Conservation (phyloP, 2,329 filamentous ascomycete genomes). For the Talaromyces pinophilus region DNA sequence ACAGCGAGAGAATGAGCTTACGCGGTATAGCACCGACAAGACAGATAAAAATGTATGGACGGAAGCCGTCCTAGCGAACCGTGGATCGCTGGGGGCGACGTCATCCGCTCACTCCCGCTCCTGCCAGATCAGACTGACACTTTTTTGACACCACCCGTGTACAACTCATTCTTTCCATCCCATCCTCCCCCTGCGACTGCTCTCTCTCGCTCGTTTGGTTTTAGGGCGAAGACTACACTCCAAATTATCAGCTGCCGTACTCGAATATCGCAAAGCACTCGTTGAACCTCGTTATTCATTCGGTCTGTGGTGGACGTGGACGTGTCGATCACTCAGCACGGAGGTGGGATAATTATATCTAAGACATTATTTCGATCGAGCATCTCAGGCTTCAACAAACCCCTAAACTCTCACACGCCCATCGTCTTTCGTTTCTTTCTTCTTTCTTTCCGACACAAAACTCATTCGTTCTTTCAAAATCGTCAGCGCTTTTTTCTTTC, state of each 20-base stretch:
- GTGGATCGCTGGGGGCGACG: slow-evolving; percentile 17
- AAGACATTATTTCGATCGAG: slow-evolving; percentile 10
- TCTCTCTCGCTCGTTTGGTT: slow-evolving; percentile 3
- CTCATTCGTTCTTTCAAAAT: not conserved
- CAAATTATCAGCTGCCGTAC: not conserved
- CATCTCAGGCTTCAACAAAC: slow-evolving; percentile 1
- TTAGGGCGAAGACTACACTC: not conserved
- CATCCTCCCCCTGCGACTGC: not conserved
- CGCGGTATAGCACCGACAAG: not conserved
- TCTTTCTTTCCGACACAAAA: not conserved
- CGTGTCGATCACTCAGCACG: slow-evolving; percentile 12
- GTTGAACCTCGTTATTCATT: not conserved
- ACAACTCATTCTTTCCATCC: slow-evolving; percentile 20
- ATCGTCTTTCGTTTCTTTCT: not conserved
- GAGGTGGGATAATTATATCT: slow-evolving; percentile 15
- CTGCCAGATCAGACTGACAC: slow-evolving; percentile 6
- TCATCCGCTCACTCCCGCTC: slow-evolving; percentile 23
- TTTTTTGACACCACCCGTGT: slow-evolving; percentile 22
- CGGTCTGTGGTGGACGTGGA: slow-evolving; percentile 2
- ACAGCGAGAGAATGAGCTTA: not conserved
- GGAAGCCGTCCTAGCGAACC: not conserved
- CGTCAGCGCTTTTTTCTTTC: not conserved
- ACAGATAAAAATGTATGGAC: not conserved
- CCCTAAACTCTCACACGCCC: slow-evolving; percentile 2
- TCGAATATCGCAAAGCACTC: slow-evolving; percentile 10